phyloP scores from a whole-genome alignment of 257 asterid species.

The Gentiana dahurica region DNA sequence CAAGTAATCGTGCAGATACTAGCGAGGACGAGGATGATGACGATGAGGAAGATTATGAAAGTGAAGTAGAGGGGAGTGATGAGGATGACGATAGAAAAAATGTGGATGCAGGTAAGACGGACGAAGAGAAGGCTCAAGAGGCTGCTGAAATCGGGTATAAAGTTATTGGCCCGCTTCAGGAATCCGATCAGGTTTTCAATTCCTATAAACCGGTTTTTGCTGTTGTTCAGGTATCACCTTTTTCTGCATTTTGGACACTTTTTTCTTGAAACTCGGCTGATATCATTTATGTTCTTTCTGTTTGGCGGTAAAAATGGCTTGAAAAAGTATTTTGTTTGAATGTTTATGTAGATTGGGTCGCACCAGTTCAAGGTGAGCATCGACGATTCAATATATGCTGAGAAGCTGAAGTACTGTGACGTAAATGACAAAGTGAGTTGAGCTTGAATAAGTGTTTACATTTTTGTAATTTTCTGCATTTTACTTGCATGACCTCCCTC shows the following conservation, averaged over 20 bases:
- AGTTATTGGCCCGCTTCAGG: conserved; percentile 57
- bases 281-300: too few relatives aligned
- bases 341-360: conserved; percentile 63
- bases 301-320: too few relatives aligned
- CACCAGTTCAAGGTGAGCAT: conserved; percentile 97
- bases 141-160: conserved; percentile 67
- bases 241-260: background rate
- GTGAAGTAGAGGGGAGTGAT: background rate
- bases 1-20: background rate
- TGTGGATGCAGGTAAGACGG: conserved; percentile 13
- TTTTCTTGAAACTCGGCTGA: too few relatives aligned
- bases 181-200: conserved; percentile 47
- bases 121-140: conserved; percentile 14
- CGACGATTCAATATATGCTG: conserved; percentile 60
- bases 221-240: conserved; percentile 54
- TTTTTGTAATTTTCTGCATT: background rate
- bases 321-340: too few relatives aligned
- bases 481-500: background rate
- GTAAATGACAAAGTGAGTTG: conserved; percentile 77
- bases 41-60: background rate
- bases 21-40: background rate
- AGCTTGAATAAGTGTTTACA: background rate
- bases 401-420: conserved; percentile 79
- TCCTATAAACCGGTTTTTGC: conserved; percentile 69
- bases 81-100: conserved; percentile 4